Base-by-base conservation (phyloP, 1,284 basidiomycete genomes). In the Marasmius sp. region DNA sequence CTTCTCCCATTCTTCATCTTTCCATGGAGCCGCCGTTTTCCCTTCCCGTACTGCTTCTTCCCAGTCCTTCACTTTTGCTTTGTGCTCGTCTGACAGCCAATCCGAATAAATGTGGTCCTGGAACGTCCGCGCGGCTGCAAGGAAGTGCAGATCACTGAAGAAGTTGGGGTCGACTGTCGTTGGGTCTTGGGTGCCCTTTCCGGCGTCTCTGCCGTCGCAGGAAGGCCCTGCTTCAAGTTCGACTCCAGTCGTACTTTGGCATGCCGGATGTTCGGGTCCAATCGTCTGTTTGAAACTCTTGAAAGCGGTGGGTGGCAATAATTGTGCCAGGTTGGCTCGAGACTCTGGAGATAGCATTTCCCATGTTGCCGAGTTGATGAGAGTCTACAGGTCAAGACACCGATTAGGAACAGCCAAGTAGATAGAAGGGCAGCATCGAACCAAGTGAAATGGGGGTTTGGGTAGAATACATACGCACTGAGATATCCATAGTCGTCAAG, bases 21-120 rank as follows among this genome's bases (percentile, higher is more conserved):
- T 87, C 84, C 84, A 87, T 22, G 82, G 76, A 10, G 80, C 84
- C 52, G 83, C 78, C 54, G 84, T 58, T 8, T 72, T 77, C 0
- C 85, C 85, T 22, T 74, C 69, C 1, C 66, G 65, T 22, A 85
- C 73, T 12, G 80, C 81, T 18, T 72, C 69, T 52, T 75, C 64
- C 67, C 80, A 85, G 61, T 76, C 70, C 34, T 68, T 66, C 3
- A 85, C 74, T 61, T 80, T 79, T 37, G 75, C 77, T 9, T 65
- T 64, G 57, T 85, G 83, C 2, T 76, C 69, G 38, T 76, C 73
- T 3, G 79, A 77, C 54, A 83, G 72, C 82, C 82, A 86, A 43
- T 80, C 79, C 0, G 80, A 79, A 67, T 74, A 82, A 2, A 87
- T 70, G 59, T 88, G 85, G 65, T 86, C 85, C 69, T 87, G 85